These are phyloP conservation scores for Bipolaris bicolor DNA, from an alignment of 2,329 filamentous ascomycete species.

Conservation along the genomic window DNA sequence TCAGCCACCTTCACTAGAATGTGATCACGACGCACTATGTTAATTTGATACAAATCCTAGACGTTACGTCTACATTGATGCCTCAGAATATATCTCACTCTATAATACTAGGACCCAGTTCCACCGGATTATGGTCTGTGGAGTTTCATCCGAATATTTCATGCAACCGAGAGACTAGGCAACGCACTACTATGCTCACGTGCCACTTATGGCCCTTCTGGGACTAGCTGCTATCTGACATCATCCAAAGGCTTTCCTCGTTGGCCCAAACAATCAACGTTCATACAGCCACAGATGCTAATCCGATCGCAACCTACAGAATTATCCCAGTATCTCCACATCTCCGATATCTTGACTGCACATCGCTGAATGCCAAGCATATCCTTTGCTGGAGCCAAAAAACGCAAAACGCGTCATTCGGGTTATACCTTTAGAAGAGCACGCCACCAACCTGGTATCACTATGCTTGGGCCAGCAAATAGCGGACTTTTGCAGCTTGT, in stretches of 20 bases:
- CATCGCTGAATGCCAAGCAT: slow-evolving; percentile 30
- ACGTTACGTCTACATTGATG: too few relatives aligned
- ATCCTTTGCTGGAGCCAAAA: slow-evolving; percentile 32
- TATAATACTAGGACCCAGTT: too few relatives aligned
- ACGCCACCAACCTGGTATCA: slow-evolving; percentile 22
- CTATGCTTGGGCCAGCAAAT: slow-evolving; percentile 22
- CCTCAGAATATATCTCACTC: too few relatives aligned
- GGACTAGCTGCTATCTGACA: slow-evolving; percentile 8
- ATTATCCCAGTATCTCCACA: background rate
- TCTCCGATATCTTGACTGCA: background rate
- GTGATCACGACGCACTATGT: too few relatives aligned
- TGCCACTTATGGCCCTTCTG: background rate
- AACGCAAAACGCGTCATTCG: slow-evolving; percentile 38
- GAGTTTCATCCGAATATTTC: too few relatives aligned
- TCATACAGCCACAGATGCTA: background rate
- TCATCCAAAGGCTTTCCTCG: slow-evolving; percentile 1
- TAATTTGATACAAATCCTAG: too few relatives aligned
- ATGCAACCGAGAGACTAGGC: too few relatives aligned
- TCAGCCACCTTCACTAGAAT: too few relatives aligned
- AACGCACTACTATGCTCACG: background rate
- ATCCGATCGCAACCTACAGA: background rate
- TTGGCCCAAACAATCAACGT: background rate
- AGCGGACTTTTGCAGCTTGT: slow-evolving; percentile 35
- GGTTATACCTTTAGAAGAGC: slow-evolving; percentile 31
- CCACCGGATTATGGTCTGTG: too few relatives aligned